Conservation (phyloP, 331 rosid species). For the Dryas integrifolia region DNA sequence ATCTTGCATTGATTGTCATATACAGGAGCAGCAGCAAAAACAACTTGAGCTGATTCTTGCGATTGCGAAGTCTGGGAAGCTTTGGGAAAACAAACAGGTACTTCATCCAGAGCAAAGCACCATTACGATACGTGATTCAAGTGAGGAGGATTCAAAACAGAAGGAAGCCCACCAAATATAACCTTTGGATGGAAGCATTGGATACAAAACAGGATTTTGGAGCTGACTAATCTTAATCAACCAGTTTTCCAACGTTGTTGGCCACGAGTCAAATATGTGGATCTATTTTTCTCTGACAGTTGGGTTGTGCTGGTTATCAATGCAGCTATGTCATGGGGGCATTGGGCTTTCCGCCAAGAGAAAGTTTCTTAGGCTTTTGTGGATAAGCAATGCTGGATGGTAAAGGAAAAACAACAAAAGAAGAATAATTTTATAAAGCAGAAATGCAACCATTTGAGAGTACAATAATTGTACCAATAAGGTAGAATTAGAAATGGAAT, state of each 20-base stretch:
- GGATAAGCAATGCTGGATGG: conserved; percentile 7
- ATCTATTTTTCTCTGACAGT: conserved; percentile 3
- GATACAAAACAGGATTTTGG: conserved; percentile 24
- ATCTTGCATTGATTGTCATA: conserved; percentile 8
- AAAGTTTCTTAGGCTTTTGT: background rate
- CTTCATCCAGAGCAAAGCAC: conserved; percentile 31
- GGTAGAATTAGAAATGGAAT: background rate
- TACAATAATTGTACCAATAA: conserved; percentile 3
- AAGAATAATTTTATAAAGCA: background rate
- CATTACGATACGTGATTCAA: conserved; percentile 33
- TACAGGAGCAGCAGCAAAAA: conserved; percentile 85
- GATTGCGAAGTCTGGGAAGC: conserved; percentile 58
- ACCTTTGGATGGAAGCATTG: conserved; percentile 28
- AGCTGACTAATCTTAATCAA: conserved; percentile 25
- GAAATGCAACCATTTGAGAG: conserved; percentile 13
- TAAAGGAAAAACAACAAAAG: background rate
- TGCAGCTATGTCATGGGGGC: background rate
- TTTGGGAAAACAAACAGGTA: conserved; percentile 53
- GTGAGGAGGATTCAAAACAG: conserved; percentile 44
- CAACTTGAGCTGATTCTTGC: conserved; percentile 87
- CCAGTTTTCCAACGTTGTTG: conserved; percentile 14
- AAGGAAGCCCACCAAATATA: conserved; percentile 58
- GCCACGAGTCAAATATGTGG: conserved; percentile 14
- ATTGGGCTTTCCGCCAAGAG: background rate
- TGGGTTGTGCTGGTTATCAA: background rate